Evolutionary conservation across 208 protist species (phyloP).

Genomic region (Trypanosoma mega): DNA sequence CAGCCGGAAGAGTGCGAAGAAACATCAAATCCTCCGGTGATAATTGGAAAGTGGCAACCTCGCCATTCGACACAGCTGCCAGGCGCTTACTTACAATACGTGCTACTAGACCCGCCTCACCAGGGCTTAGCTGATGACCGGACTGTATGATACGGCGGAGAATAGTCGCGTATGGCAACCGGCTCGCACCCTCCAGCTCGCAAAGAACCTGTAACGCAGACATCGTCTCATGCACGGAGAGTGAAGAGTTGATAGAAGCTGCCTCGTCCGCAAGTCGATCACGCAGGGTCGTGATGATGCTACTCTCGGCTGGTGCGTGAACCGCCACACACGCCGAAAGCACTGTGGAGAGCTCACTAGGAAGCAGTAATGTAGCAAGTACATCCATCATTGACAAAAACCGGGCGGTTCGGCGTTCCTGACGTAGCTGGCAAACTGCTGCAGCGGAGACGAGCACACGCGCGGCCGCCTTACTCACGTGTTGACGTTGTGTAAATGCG

Average conservation of each 20-base stretch:
- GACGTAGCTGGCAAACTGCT: constrained; percentile 43
- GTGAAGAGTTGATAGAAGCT: constrained; percentile 8
- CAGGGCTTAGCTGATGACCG: constrained; percentile 10
- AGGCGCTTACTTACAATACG: constrained; percentile 26
- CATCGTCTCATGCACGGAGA: constrained; percentile 21
- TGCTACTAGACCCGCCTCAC: constrained; percentile 29
- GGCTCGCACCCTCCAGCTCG: constrained; percentile 13
- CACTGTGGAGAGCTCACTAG: constrained; percentile 26
- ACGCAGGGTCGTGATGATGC: constrained; percentile 13
- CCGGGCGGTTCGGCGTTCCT: constrained; percentile 36
- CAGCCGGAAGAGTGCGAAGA: constrained; percentile 26
- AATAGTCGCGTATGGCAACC: constrained; percentile 14
- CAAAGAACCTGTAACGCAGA: constrained; percentile 21
- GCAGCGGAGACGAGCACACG: constrained; percentile 46
- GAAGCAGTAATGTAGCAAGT: constrained; percentile 31
- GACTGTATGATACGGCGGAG: constrained; percentile 26
- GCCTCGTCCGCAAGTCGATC: constrained; percentile 16
- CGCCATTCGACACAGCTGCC: not conserved
- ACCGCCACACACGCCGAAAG: constrained; percentile 17
- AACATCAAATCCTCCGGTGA: constrained; percentile 22
- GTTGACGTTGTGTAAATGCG: not conserved
- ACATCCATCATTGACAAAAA: constrained; percentile 41
- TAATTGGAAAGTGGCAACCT: too few relatives aligned
- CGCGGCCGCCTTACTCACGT: constrained; percentile 25
- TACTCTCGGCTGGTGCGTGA: constrained; percentile 15